Evolutionary conservation across 139 green algal genomes (phyloP).

Genomic region (Volvox africanus): DNA sequence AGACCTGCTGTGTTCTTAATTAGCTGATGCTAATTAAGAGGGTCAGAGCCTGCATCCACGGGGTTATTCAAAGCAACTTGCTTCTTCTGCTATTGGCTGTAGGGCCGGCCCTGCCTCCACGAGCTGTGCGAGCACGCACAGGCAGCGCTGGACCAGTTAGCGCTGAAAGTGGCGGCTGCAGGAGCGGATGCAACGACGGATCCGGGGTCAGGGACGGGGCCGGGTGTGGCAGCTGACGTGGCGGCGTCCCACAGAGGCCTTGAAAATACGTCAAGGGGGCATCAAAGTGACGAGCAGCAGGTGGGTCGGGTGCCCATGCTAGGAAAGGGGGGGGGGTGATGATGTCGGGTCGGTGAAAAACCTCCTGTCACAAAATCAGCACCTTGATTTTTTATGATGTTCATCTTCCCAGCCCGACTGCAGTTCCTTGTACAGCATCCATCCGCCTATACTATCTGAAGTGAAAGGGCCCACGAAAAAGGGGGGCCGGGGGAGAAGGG

Average conservation of each 20-base stretch:
- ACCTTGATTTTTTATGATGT: too few relatives aligned
- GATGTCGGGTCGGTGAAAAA: too few relatives aligned
- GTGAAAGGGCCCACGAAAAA: too few relatives aligned
- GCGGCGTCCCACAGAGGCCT: background rate
- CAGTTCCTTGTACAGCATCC: too few relatives aligned
- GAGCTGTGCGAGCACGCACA: constrained; percentile 16
- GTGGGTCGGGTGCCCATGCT: background rate
- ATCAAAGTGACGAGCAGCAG: background rate
- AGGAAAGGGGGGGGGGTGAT: background rate
- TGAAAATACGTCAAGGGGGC: background rate
- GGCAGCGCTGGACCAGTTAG: background rate
- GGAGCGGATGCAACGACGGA: background rate
- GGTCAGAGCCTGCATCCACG: too few relatives aligned
- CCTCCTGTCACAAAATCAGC: too few relatives aligned
- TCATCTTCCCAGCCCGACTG: too few relatives aligned
- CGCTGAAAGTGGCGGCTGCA: background rate
- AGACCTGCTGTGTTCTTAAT: background rate
- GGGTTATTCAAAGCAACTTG: background rate
- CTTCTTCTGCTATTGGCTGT: background rate
- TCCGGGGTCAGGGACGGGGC: background rate
- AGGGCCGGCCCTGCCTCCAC: constrained; percentile 26
- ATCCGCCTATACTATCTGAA: too few relatives aligned
- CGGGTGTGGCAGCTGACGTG: background rate
- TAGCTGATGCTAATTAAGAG: background rate
- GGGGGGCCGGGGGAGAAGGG: too few relatives aligned